Percentiles rank a stretch among this genome's conserved stretches.
Evolutionary conservation across 2,329 filamentous ascomycete species (phyloP).

Genomic region (Fusarium sp.): DNA sequence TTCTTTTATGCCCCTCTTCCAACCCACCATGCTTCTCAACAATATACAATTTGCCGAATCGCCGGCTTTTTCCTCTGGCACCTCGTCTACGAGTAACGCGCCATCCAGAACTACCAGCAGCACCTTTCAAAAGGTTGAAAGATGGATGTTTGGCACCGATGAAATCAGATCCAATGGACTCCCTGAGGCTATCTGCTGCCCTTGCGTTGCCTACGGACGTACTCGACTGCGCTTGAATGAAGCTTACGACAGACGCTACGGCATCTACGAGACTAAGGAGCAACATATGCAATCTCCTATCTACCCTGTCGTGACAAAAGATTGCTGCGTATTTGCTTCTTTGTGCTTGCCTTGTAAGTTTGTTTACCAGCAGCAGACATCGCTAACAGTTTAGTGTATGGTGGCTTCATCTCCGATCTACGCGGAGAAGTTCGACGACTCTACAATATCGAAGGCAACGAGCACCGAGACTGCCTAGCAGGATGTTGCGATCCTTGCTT

Average conservation of each 20-base stretch:
- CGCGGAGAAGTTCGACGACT: conserved; percentile 49
- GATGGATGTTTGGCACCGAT: neutral
- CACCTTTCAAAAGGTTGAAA: neutral
- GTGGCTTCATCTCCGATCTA: conserved; percentile 45
- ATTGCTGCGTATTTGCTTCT: conserved; percentile 9
- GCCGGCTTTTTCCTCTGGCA: too few species aligned
- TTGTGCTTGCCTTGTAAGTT: conserved; percentile 48
- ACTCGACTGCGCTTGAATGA: conserved; percentile 1
- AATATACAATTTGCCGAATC: neutral
- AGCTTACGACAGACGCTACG: neutral
- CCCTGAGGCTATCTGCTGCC: conserved; percentile 4
- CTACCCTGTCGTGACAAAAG: neutral
- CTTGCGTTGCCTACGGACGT: conserved; percentile 22
- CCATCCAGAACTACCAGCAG: neutral
- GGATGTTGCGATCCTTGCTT: conserved; percentile 48
- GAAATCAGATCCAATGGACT: accelerated
- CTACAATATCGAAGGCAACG: conserved; percentile 50
- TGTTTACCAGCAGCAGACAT: neutral
- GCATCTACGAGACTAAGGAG: conserved; percentile 4
- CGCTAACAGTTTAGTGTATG: conserved; percentile 47
- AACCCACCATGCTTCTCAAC: neutral
- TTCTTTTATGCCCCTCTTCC: neutral
- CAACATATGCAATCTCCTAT: neutral
- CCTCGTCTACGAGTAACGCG: neutral
- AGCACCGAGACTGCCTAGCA: conserved; percentile 39